Base-by-base conservation (phyloP, 495 filamentous ascomycete species). In the Aspergillus saccharolyticus region DNA sequence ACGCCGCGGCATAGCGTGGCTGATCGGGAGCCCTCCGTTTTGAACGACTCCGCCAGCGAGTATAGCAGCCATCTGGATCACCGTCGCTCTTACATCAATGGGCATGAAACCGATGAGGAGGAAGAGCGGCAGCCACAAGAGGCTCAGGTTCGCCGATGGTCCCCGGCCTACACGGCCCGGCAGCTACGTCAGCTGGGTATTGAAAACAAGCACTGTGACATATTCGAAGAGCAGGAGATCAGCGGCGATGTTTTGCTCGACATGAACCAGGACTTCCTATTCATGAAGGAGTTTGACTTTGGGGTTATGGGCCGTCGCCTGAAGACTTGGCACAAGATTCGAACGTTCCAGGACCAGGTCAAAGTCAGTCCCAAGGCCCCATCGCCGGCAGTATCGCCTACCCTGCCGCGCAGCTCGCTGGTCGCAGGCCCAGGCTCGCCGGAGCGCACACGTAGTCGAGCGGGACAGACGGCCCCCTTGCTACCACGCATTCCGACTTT, bases 151-250 rank as follows among this genome's bases (percentile, higher is more conserved):
- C 80, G 84, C 56, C 66, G 68, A 2, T 99, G 95, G 95, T 81
- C 76, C 21, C 84, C 90, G 0, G 73, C 79, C 43, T 82, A 93
- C 53, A 92, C 97, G 8, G 88, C 92, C 19, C 87, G 91, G 56
- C 90, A 93, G 64, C 75, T 97, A 61, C 90, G 91, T 57, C 85
- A 85, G 20, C 70, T 83, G 12, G 91, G 89, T 16, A 86, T 97
- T 18, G 91, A 97, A 62, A 78, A 82, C 44, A 82, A 80, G 52
- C 92, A 96, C 59, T 97, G 95, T 69, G 87, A 93, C 44, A 87
- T 97, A 10, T 99, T 99, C 63, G 80, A 87, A 61, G 91, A 97
- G 62, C 91, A 99, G 74, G 95, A 99, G 70, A 96, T 99, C 54
- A 85, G 88, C 14, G 95, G 95, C 39, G 90, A 97, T 59, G 91